Base-by-base conservation (phyloP, 371 early-diverging fungal genomes). In the Zopfochytrium polystomum region DNA sequence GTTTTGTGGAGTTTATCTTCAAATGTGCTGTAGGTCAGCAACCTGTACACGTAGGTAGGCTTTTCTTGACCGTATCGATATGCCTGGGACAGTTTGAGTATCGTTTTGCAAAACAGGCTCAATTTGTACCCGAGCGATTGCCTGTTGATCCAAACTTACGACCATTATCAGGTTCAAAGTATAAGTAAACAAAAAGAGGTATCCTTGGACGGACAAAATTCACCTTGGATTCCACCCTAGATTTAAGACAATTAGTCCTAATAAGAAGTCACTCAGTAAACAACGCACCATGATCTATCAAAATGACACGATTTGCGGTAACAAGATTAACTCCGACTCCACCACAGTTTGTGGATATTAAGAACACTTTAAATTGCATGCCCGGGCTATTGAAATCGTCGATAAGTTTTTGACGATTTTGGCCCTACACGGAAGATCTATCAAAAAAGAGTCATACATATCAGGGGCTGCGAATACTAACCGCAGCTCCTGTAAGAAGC, bases 181-280 rank as follows among this genome's bases (percentile, higher is more conserved):
- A 34, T 15, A 31, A 51, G 9, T 13, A 35, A 26, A 51, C 32
- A 18, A 0, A 31, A 48, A 13, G 26, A 11, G 13, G 31, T 11
- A 23, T 4, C 13, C 23, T 35, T n/a, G 42, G 44, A 20, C 5
- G 27, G 20, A 47, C 22, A 9, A 6, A n/a, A 53, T 45, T 67
- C 92, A 85, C 56, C 85, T 84, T n/a, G 99, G 99, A 68, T 96
- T 96, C 95, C 96, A 98, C 44, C n/a, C n/a, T n/a, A n/a, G n/a
- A n/a, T n/a, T n/a, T n/a, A n/a, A n/a, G n/a, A n/a, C n/a, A n/a
- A n/a, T n/a, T n/a, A n/a, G n/a, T n/a, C n/a, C n/a, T n/a, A n/a
- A n/a, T n/a, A n/a, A n/a, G n/a, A n/a, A n/a, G n/a, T n/a, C n/a
- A n/a, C n/a, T n/a, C n/a, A n/a, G n/a, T n/a, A n/a, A n/a, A n/a